phyloP scores from a whole-genome alignment of 2,329 filamentous ascomycete genomes.

The Dendrostoma leiphaemia region DNA sequence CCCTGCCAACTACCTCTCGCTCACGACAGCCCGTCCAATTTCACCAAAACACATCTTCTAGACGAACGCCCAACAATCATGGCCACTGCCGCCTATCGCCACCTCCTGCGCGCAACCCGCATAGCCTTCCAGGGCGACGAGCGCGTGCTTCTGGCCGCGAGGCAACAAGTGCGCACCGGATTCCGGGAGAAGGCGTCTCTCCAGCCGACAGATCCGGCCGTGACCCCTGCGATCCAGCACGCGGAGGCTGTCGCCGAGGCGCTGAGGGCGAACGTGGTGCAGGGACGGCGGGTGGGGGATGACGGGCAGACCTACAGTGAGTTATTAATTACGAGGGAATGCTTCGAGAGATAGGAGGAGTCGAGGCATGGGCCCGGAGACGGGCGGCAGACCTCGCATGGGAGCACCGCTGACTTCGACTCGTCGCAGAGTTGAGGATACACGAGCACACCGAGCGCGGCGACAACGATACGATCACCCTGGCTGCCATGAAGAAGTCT shows the following conservation, averaged over 20 bases:
- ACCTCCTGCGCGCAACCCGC: conserved; percentile 75
- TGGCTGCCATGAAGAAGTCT: conserved; percentile 39
- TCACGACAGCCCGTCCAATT: background rate
- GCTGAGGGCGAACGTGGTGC: conserved; percentile 81
- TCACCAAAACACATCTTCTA: background rate
- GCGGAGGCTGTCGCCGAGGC: conserved; percentile 82
- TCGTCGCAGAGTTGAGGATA: conserved; percentile 80
- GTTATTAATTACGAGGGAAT: no score
- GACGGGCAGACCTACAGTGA: conserved; percentile 54
- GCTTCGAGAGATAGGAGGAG: background rate
- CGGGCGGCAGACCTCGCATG: background rate
- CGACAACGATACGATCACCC: conserved; percentile 88
- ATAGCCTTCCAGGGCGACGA: conserved; percentile 82
- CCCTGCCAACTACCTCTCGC: no score
- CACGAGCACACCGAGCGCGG: conserved; percentile 89
- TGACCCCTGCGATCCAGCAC: conserved; percentile 66
- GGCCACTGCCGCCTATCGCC: conserved; percentile 75
- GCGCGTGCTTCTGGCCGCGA: conserved; percentile 67
- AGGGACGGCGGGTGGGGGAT: conserved; percentile 60
- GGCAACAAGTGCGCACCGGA: conserved; percentile 65
- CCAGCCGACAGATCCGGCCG: conserved; percentile 54
- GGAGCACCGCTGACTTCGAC: background rate
- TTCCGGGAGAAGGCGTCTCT: conserved; percentile 70
- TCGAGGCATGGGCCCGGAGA: background rate
- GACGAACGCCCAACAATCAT: conserved; percentile 35